These are phyloP conservation scores for Neurospora discreta DNA, from an alignment of 495 filamentous ascomycete species.

Conservation along the genomic window DNA sequence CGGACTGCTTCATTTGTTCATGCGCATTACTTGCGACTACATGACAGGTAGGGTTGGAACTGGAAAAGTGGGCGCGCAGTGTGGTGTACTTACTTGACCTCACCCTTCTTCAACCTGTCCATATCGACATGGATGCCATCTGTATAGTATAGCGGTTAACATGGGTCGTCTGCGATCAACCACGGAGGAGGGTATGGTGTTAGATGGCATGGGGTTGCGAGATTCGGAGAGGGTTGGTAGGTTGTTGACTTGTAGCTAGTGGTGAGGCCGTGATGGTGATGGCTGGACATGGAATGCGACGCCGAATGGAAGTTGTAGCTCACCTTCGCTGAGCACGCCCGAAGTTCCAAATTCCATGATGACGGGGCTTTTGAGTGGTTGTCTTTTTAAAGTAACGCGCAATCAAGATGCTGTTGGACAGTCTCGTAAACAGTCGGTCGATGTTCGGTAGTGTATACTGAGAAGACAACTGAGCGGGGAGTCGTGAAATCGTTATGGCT, in stretches of 20 bases:
- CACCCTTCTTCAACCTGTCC: slow-evolving; percentile 55
- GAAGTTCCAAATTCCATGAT: slow-evolving; percentile 50
- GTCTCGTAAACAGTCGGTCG: background rate
- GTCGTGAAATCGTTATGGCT: background rate
- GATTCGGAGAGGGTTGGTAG: background rate
- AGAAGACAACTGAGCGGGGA: background rate
- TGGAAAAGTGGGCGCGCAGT: background rate
- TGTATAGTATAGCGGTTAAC: slow-evolving; percentile 26
- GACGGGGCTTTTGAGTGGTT: slow-evolving; percentile 5
- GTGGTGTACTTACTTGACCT: slow-evolving; percentile 55
- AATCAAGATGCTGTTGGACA: background rate
- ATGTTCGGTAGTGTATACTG: background rate
- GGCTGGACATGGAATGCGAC: background rate
- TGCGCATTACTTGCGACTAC: background rate
- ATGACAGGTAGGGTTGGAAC: background rate
- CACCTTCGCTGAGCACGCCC: slow-evolving; percentile 65
- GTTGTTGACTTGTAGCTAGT: background rate
- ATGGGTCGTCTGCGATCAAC: slow-evolving; percentile 3
- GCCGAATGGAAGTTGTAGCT: background rate
- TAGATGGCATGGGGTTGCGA: background rate
- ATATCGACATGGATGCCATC: slow-evolving; percentile 99
- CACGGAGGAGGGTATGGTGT: background rate
- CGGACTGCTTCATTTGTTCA: background rate
- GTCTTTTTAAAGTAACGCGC: background rate
- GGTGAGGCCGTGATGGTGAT: background rate